Conservation (phyloP, 2,329 filamentous ascomycete species). For the Byssothecium circinans region DNA sequence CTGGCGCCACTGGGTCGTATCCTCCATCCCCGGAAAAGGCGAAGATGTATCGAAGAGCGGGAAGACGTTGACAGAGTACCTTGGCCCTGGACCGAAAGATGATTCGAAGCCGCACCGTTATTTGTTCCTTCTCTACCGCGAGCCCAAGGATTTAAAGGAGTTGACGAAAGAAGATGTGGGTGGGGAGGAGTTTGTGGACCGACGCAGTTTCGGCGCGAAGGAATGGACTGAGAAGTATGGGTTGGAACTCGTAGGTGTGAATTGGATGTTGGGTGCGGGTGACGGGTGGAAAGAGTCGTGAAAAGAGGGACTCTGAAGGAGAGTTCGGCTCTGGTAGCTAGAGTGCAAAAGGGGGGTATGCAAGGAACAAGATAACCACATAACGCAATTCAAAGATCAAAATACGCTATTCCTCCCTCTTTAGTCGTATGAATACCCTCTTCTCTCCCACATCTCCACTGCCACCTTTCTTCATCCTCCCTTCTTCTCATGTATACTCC, state of each 20-base stretch:
- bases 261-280: conserved; percentile 43
- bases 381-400: no score
- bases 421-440: neutral
- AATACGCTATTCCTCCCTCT: no score
- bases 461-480: conserved; percentile 25
- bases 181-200: conserved; percentile 41
- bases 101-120: conserved; percentile 42
- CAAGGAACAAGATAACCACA: no score
- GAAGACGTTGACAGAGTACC: conserved; percentile 32
- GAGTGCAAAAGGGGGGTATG: neutral
- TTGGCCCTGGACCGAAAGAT: conserved; percentile 40
- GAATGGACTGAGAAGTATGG: conserved; percentile 28
- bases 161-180: conserved; percentile 35
- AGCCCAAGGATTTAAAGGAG: conserved; percentile 21
- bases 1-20: conserved; percentile 58
- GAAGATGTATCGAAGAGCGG: conserved; percentile 12
- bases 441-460: conserved; percentile 25
- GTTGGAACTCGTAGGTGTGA: conserved; percentile 36
- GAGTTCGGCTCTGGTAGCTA: neutral
- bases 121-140: conserved; percentile 34
- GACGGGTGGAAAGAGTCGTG: conserved; percentile 36
- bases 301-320: conserved; percentile 17
- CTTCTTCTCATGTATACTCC: conserved; percentile 26
- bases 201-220: conserved; percentile 30
- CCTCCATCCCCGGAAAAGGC: conserved; percentile 12